Base-by-base conservation (phyloP, 2,329 filamentous ascomycete genomes). In the Xylaria hypoxylon region DNA sequence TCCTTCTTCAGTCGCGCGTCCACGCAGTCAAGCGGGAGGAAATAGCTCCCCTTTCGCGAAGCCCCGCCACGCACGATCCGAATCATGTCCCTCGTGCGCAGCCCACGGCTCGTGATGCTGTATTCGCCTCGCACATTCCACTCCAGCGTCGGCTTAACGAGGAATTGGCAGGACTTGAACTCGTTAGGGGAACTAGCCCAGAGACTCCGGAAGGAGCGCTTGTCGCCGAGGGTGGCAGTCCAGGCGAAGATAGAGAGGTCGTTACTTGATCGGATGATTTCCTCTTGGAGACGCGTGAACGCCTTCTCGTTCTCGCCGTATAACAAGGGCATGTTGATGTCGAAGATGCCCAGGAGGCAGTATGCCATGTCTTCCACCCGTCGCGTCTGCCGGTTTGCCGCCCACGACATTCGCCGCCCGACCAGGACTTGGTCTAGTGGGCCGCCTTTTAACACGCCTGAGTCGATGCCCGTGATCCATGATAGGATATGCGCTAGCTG, bases 311-410 rank as follows among this genome's bases (percentile, higher is more conserved):
- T 72, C 51, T 75, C 73, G 2, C 73, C 73, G 35, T 77, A 76
- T 1, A 77, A 28, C 3, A 74, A 52, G 0, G 75, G 72, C 72
- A 76, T 73, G 56, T 74, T 73, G 38, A 77, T 70, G 11, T 71
- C 70, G 13, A 75, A 72, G 15, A 77, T 69, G 0, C 75, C 75
- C 0, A 77, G 65, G 0, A 77, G 68, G 24, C 74, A 72, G 48
- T 75, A 77, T 2, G 74, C 74, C 24, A 70, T 68, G 28, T 76
- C 75, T 59, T 77, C 74, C 1, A 67, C 61, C 1, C 71, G 66
- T 1, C 70, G 73, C 2, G 74, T 77, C 24, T 63, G 45, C 0
- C 74, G 65, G 2, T 44, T 65, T 5, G 73, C 64, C 0, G 73
- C 74, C 74, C 74, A 76, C 5, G 70, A 72, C 70, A 76, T 73